Percentiles rank a stretch among this genome's conserved stretches.
Conservation (phyloP, 2,329 filamentous ascomycete species). For the Alternaria consortialis region DNA sequence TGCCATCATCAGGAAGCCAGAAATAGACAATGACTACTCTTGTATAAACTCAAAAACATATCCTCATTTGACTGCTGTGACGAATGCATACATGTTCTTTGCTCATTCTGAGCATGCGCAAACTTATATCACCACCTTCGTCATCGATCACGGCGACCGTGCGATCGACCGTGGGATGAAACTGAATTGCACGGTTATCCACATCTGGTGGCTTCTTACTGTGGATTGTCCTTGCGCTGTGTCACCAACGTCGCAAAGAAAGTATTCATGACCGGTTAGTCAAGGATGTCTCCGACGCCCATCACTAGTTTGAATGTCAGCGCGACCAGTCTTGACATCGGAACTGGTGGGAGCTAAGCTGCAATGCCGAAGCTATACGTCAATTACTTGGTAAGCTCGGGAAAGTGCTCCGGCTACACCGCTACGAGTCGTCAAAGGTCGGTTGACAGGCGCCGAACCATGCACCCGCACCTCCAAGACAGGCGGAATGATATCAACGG, state of each 20-base stretch:
- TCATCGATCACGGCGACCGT: not conserved
- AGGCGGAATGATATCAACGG: conserved; percentile 2
- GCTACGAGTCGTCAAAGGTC: not conserved
- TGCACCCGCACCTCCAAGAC: not conserved
- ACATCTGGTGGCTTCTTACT: not conserved
- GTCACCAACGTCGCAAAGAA: conserved; percentile 12
- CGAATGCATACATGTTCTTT: not conserved
- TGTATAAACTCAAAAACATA: not conserved
- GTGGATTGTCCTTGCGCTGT: not conserved
- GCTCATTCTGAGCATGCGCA: not conserved
- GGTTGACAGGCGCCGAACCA: conserved; percentile 11
- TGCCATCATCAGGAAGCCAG: not conserved
- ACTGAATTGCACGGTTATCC: not conserved
- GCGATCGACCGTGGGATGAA: not conserved
- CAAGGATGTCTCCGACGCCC: not conserved
- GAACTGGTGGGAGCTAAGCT: not conserved
- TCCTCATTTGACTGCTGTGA: not conserved
- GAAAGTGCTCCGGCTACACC: not conserved
- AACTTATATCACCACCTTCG: not conserved
- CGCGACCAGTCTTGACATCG: not conserved
- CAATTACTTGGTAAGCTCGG: not conserved
- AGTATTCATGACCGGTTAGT: not conserved
- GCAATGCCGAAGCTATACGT: conserved; percentile 2
- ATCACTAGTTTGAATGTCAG: not conserved
- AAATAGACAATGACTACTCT: not conserved